Conservation (phyloP, 371 early-diverging fungal species). For the Sporodiniella umbellata region DNA sequence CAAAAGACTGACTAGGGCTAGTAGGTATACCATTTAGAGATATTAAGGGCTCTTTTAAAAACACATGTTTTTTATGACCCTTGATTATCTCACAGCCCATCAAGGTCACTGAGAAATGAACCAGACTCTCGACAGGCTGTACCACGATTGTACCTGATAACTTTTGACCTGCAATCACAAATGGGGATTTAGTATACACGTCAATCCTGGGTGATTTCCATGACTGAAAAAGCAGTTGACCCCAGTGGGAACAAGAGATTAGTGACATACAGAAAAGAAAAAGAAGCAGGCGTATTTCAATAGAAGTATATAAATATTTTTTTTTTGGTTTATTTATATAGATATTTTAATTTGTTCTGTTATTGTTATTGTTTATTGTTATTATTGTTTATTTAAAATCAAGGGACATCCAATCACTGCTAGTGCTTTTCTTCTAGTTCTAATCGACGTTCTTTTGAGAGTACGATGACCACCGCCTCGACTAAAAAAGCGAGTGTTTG, state of each 20-base stretch:
- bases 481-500: slow-evolving; percentile 21
- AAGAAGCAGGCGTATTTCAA: not conserved
- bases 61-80: not conserved
- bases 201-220: not conserved
- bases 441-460: too few species aligned
- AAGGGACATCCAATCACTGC: not conserved
- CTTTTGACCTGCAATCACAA: slow-evolving; percentile 27
- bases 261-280: not conserved
- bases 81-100: not conserved
- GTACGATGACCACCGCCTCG: slow-evolving; percentile 4
- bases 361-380: slow-evolving; percentile 2
- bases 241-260: not conserved
- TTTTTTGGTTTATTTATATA: not conserved
- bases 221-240: not conserved
- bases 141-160: slow-evolving; percentile 25
- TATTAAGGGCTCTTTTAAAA: slow-evolving; percentile 50
- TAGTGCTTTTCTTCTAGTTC: not conserved
- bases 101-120: not conserved
- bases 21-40: too few species aligned
- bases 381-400: not conserved
- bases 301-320: not conserved
- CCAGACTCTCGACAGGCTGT: not conserved
- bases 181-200: slow-evolving; percentile 34
- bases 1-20: slow-evolving; percentile 89
- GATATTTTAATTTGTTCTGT: slow-evolving; percentile 3